Percentiles rank a stretch among this genome's conserved stretches.
Evolutionary conservation across 2,329 filamentous ascomycete species (phyloP).

Genomic region (Diaporthe velutina): DNA sequence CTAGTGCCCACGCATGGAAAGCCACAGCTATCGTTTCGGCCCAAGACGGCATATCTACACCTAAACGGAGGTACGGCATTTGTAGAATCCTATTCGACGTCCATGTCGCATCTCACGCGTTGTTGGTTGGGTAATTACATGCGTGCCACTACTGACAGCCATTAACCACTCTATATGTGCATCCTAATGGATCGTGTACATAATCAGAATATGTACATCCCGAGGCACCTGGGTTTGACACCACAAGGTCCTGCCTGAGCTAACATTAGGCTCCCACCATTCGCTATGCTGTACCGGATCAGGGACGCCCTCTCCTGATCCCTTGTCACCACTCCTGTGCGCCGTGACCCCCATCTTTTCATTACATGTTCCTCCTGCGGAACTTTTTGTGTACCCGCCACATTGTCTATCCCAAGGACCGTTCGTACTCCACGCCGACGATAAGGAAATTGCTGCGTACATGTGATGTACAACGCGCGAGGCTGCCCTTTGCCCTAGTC

Average conservation of each 20-base stretch:
- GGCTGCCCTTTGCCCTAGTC: neutral
- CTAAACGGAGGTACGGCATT: too few species aligned
- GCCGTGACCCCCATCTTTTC: constrained; percentile 7
- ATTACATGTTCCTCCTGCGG: constrained; percentile 8
- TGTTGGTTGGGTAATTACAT: neutral
- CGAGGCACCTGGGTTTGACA: neutral
- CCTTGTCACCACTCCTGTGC: neutral
- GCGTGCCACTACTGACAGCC: neutral
- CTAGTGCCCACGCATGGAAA: neutral
- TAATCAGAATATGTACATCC: constrained; percentile 13
- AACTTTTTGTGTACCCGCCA: constrained; percentile 25
- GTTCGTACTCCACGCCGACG: neutral
- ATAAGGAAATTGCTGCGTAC: constrained; percentile 14
- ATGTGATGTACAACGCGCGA: constrained; percentile 24
- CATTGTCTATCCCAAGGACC: constrained; percentile 21
- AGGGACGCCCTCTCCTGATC: neutral
- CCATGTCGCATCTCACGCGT: neutral
- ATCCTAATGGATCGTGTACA: neutral
- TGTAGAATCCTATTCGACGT: neutral
- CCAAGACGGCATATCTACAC: neutral
- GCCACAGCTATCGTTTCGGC: neutral
- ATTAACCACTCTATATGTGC: neutral
- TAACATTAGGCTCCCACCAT: neutral
- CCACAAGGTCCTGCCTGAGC: neutral
- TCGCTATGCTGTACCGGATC: neutral